These are phyloP conservation scores for Oxalis stricta DNA, from an alignment of 441 rosid genomes.

Conservation along the genomic window DNA sequence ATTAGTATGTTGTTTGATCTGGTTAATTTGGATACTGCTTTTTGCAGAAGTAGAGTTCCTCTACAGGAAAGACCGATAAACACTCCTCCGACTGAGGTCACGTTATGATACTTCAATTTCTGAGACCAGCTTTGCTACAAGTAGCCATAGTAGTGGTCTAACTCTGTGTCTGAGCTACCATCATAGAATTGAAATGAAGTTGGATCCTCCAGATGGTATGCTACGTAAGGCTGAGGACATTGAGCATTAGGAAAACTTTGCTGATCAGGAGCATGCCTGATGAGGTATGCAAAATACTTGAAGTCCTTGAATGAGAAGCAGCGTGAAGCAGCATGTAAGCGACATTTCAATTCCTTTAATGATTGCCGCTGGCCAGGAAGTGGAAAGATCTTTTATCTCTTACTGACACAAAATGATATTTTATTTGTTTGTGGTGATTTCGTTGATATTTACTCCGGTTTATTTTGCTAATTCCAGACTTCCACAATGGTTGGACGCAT, in stretches of 20 bases:
- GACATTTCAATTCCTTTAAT: conserved; percentile 64
- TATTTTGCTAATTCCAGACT: conserved; percentile 40
- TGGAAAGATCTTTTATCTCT: conserved; percentile 54
- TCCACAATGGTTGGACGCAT: conserved; percentile 97
- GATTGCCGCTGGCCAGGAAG: conserved; percentile 98
- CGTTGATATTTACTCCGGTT: conserved; percentile 4
- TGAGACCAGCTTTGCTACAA: too few species aligned
- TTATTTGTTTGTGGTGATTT: conserved; percentile 1
- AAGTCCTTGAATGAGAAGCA: conserved; percentile 69
- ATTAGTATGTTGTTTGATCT: conserved; percentile 12
- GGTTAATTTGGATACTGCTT: conserved; percentile 12
- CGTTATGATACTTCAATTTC: conserved; percentile 9
- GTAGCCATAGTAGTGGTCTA: too few species aligned
- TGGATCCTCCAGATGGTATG: conserved; percentile 5
- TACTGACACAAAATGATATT: conserved; percentile 1
- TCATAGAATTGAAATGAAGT: neutral
- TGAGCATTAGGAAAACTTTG: conserved; percentile 13
- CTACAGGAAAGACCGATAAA: conserved; percentile 39
- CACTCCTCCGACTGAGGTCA: too few species aligned
- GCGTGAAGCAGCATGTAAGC: conserved; percentile 73
- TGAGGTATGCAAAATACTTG: conserved; percentile 49
- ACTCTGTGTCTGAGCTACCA: too few species aligned
- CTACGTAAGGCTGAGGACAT: conserved; percentile 14
- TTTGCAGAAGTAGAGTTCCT: conserved; percentile 32
- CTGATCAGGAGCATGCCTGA: conserved; percentile 33